phyloP scores from a whole-genome alignment of 2,329 filamentous ascomycete genomes.

The Ophiognomonia clavigignenti-juglandacearum region DNA sequence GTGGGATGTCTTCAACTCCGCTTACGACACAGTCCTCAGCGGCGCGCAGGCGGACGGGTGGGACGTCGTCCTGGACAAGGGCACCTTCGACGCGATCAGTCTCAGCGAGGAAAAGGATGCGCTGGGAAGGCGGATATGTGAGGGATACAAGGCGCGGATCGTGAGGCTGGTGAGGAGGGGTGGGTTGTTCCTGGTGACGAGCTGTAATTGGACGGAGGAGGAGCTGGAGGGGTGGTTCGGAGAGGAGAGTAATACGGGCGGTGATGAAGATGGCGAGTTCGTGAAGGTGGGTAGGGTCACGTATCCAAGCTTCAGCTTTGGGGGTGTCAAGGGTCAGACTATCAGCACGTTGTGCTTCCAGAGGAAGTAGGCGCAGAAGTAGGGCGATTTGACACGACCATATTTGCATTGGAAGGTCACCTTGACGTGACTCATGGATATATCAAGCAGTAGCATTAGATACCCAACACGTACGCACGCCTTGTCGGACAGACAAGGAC shows the following conservation, averaged over 20 bases:
- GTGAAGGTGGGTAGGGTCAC: constrained; percentile 63
- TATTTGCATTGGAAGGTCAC: neutral
- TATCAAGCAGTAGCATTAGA: neutral
- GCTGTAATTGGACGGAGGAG: constrained; percentile 95
- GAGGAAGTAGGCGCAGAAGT: constrained; percentile 23
- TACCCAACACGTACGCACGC: constrained; percentile 2
- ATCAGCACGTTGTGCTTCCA: constrained; percentile 84
- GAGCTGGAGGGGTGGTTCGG: constrained; percentile 79
- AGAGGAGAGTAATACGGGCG: constrained; percentile 17
- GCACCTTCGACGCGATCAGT: constrained; percentile 93
- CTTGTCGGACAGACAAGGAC: neutral
- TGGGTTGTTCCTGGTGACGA: constrained; percentile 80
- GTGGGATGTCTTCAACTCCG: constrained; percentile 59
- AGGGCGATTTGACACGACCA: neutral
- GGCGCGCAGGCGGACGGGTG: constrained; percentile 48
- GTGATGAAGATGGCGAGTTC: constrained; percentile 36
- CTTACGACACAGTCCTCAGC: constrained; percentile 30
- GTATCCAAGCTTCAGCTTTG: constrained; percentile 86
- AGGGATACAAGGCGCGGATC: constrained; percentile 69
- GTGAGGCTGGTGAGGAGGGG: constrained; percentile 62
- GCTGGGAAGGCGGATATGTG: constrained; percentile 58
- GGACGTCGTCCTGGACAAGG: constrained; percentile 94
- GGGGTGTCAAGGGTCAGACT: constrained; percentile 80
- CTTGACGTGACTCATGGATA: neutral
- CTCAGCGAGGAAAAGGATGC: constrained; percentile 56